Conservation (phyloP, 768 basidiomycete genomes). For the Dacryopinax primogenitus region DNA sequence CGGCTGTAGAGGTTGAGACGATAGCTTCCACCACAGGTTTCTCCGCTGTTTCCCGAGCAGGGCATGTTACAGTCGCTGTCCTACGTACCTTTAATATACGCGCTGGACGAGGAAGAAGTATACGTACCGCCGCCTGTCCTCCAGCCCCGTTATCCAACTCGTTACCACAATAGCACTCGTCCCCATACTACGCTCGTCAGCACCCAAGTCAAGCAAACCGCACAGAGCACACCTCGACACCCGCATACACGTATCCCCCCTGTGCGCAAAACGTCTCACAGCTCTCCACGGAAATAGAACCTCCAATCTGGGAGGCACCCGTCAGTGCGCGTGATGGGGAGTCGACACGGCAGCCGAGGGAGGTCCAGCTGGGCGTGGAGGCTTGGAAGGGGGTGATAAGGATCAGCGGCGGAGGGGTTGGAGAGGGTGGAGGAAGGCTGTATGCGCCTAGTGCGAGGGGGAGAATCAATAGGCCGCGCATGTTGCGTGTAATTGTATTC, state of each 20-base stretch:
- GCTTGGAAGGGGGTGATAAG: neutral
- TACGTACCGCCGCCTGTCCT: no score
- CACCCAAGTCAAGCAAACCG: no score
- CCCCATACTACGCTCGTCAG: no score
- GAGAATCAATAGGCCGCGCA: no score
- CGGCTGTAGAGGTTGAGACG: neutral
- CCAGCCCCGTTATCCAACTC: no score
- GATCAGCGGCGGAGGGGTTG: neutral
- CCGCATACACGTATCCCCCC: slow-evolving; percentile 9
- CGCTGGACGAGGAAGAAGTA: no score
- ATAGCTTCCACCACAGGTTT: neutral
- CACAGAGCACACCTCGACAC: slow-evolving; percentile 11
- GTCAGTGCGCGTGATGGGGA: neutral
- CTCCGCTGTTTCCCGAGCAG: neutral
- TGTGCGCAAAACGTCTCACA: slow-evolving; percentile 9
- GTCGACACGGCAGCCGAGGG: neutral
- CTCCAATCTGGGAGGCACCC: neutral
- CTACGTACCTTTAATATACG: no score
- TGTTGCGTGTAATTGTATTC: no score
- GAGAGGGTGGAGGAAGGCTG: neutral
- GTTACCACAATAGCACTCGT: no score
- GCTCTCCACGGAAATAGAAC: neutral
- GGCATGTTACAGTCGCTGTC: no score
- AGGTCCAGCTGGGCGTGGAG: neutral
- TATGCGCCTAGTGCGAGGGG: neutral